These are phyloP conservation scores for Coemansia sp. DNA, from an alignment of 371 early-diverging fungal species.

Conservation along the genomic window DNA sequence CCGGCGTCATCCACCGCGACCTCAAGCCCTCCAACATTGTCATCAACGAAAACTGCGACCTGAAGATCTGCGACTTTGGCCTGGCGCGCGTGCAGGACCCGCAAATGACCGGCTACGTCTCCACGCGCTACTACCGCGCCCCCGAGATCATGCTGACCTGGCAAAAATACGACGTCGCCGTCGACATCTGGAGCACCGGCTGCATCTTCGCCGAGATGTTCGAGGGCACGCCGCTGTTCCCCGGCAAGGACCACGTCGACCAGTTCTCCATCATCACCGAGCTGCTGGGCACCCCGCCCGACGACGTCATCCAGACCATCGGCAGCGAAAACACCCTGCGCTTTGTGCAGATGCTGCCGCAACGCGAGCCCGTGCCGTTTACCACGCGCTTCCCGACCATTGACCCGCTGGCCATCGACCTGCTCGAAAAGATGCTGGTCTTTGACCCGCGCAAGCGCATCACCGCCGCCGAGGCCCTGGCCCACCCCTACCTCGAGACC, in stretches of 20 bases:
- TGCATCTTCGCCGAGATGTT: conserved; percentile 99
- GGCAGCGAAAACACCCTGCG: conserved; percentile 90
- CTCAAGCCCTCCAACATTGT: conserved; percentile 95
- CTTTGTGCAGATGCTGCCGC: conserved; percentile 86
- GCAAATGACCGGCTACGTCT: conserved; percentile 95
- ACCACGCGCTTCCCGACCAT: conserved; percentile 67
- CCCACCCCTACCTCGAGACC: conserved; percentile 93
- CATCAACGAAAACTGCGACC: conserved; percentile 93
- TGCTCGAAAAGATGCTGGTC: conserved; percentile 89
- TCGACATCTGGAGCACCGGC: conserved; percentile 99
- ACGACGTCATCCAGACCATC: conserved; percentile 89
- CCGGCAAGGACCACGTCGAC: conserved; percentile 94
- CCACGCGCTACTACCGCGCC: conserved; percentile 97
- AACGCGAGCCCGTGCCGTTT: conserved; percentile 78
- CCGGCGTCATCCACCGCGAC: conserved; percentile 94
- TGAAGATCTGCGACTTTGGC: conserved; percentile 98
- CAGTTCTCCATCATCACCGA: conserved; percentile 94
- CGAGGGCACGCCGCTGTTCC: conserved; percentile 94
- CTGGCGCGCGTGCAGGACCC: conserved; percentile 90
- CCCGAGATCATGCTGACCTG: conserved; percentile 99
- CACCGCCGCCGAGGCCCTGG: conserved; percentile 81
- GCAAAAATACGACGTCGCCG: conserved; percentile 93
- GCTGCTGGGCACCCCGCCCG: conserved; percentile 90
- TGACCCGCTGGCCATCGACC: conserved; percentile 77
- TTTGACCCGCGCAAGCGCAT: conserved; percentile 93